These are phyloP conservation scores for Ophiorrhiza pumila DNA, from an alignment of 257 asterid genomes.

Conservation along the genomic window DNA sequence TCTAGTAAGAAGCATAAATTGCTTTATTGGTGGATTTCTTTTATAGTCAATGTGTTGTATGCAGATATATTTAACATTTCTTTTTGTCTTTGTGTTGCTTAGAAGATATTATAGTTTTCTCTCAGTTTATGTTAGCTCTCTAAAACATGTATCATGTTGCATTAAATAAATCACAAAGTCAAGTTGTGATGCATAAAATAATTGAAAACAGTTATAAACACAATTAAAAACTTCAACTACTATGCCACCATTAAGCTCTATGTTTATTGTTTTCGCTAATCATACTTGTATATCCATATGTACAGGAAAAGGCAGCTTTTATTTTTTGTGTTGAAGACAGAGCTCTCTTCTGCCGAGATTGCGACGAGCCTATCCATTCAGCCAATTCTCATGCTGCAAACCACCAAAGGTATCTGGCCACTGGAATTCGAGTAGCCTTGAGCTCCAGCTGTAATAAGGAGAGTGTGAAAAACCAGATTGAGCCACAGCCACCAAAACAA, in stretches of 20 bases:
- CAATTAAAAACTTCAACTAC: not conserved
- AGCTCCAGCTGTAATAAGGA: constrained; percentile 48
- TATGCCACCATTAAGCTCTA: not conserved
- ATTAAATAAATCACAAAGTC: not conserved
- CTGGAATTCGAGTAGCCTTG: constrained; percentile 92
- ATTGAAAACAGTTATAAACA: not conserved
- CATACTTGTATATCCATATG: not conserved
- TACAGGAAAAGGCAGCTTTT: constrained; percentile 83
- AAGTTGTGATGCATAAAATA: not conserved
- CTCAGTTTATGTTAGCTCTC: not conserved
- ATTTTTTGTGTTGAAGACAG: constrained; percentile 98
- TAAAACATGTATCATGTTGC: not conserved
- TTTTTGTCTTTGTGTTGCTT: no score
- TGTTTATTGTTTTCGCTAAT: not conserved
- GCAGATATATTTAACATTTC: no score
- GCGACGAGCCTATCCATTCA: constrained; percentile 86
- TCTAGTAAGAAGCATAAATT: not conserved
- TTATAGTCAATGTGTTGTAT: no score
- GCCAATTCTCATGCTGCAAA: constrained; percentile 71
- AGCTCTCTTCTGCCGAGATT: constrained; percentile 88
- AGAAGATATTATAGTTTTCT: not conserved
- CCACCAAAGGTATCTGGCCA: constrained; percentile 88
- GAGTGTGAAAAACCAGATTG: constrained; percentile 25
- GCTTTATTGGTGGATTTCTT: not conserved
- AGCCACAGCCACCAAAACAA: constrained; percentile 67